Conservation (phyloP, 306 rosid species). For the Glycine tomentella region DNA sequence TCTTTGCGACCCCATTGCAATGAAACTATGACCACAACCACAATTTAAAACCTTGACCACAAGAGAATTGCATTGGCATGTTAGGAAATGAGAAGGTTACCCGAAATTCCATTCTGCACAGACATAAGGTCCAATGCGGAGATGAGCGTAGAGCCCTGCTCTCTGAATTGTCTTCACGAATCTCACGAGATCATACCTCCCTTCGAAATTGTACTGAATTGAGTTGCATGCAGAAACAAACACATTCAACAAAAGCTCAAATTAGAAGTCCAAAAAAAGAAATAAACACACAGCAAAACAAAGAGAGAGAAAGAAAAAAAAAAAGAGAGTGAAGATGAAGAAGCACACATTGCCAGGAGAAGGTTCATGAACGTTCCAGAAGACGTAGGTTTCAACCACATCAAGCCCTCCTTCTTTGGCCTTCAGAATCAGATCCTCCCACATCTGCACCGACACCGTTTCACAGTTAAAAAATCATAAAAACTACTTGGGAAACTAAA, state of each 20-base stretch:
- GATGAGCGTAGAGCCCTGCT: conserved; percentile 82
- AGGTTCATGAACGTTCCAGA: conserved; percentile 91
- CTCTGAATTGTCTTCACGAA: conserved; percentile 76
- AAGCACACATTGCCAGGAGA: conserved; percentile 74
- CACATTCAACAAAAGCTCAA: conserved; percentile 36
- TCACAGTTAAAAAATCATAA: not conserved
- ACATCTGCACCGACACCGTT: conserved; percentile 64
- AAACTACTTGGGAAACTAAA: not conserved
- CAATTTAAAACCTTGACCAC: not conserved
- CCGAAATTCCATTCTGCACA: conserved; percentile 94
- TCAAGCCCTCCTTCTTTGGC: conserved; percentile 88
- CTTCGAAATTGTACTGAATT: conserved; percentile 83
- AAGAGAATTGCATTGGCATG: not conserved
- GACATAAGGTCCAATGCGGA: conserved; percentile 92
- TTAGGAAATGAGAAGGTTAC: conserved; percentile 48
- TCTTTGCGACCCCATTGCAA: no score
- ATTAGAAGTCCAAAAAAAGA: not conserved
- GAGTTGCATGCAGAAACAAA: conserved; percentile 36
- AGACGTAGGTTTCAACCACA: conserved; percentile 83
- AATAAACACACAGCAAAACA: conserved; percentile 7
- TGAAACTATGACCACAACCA: not conserved
- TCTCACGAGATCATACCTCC: conserved; percentile 86
- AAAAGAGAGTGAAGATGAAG: conserved; percentile 21
- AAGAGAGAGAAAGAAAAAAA: conserved; percentile 16
- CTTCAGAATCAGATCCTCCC: conserved; percentile 88